Percentiles rank a stretch among this genome's conserved stretches.
Conservation (phyloP, 441 rosid species). For the Aquilaria agallochum region DNA sequence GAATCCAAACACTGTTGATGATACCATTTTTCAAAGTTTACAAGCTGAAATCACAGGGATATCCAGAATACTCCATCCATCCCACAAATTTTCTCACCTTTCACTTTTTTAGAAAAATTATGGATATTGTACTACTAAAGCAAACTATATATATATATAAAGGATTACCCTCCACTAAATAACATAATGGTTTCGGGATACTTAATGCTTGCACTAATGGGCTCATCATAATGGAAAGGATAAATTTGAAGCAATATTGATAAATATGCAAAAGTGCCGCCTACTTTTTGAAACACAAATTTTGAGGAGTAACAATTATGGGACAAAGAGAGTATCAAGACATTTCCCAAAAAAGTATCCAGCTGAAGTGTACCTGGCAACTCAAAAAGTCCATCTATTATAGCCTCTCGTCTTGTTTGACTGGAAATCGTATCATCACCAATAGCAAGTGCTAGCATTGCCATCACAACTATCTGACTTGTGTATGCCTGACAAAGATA, state of each 20-base stretch:
- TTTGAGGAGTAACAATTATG: background rate
- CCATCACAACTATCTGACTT: constrained; percentile 97
- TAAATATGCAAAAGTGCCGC: constrained; percentile 1
- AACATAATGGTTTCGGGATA: too few species aligned
- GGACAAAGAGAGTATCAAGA: background rate
- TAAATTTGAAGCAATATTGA: background rate
- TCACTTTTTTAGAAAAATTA: too few species aligned
- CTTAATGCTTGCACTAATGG: too few species aligned
- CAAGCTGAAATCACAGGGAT: constrained; percentile 8
- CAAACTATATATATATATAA: too few species aligned
- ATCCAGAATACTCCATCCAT: too few species aligned
- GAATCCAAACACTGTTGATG: too few species aligned
- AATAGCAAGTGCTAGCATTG: constrained; percentile 88
- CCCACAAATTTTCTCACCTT: too few species aligned
- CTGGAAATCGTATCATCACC: constrained; percentile 78
- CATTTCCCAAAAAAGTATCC: constrained; percentile 2
- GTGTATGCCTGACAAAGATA: constrained; percentile 70
- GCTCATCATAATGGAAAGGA: background rate
- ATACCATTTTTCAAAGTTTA: too few species aligned
- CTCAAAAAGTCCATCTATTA: constrained; percentile 78
- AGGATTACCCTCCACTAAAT: too few species aligned
- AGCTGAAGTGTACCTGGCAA: constrained; percentile 52
- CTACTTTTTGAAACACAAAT: too few species aligned
- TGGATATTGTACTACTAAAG: too few species aligned
- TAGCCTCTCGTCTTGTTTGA: constrained; percentile 70